Conservation (phyloP, 768 basidiomycete genomes). For the Lentinula guzmanii region DNA sequence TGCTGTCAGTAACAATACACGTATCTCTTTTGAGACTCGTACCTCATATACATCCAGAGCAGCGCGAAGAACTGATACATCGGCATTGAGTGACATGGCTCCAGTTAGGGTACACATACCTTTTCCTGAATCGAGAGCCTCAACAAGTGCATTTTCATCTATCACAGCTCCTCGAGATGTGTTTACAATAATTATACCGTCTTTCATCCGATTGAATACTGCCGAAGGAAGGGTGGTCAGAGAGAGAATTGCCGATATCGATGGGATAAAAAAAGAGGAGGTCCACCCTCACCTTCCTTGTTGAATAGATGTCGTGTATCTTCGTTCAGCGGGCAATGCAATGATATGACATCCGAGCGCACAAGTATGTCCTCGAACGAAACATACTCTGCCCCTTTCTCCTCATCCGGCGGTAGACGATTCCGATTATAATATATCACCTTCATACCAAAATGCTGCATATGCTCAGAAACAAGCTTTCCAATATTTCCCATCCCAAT, state of each 20-base stretch:
- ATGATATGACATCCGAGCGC: conserved; percentile 15
- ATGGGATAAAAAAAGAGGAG: too few species aligned
- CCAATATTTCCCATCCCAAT: conserved; percentile 17
- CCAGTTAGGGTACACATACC: not conserved
- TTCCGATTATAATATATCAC: conserved; percentile 15
- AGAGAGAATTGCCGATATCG: too few species aligned
- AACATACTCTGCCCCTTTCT: conserved; percentile 12
- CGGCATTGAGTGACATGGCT: not conserved
- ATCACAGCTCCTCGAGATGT: conserved; percentile 44
- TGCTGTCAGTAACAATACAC: not conserved
- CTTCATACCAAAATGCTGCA: conserved; percentile 17
- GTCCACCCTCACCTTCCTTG: not conserved
- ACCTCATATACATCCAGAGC: conserved; percentile 15
- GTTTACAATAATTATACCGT: conserved; percentile 40
- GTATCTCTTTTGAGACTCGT: not conserved
- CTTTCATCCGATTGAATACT: conserved; percentile 28
- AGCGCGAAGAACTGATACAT: conserved; percentile 9
- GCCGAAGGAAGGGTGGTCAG: not conserved
- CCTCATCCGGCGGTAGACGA: conserved; percentile 11
- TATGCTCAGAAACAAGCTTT: conserved; percentile 12
- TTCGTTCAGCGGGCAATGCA: conserved; percentile 15
- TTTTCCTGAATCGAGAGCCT: conserved; percentile 27
- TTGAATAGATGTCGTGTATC: conserved; percentile 14
- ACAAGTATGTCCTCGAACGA: conserved; percentile 13
- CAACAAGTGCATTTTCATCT: conserved; percentile 37